Base-by-base conservation (phyloP, 2,329 filamentous ascomycete species). In the Trichoderma semiorbis region DNA sequence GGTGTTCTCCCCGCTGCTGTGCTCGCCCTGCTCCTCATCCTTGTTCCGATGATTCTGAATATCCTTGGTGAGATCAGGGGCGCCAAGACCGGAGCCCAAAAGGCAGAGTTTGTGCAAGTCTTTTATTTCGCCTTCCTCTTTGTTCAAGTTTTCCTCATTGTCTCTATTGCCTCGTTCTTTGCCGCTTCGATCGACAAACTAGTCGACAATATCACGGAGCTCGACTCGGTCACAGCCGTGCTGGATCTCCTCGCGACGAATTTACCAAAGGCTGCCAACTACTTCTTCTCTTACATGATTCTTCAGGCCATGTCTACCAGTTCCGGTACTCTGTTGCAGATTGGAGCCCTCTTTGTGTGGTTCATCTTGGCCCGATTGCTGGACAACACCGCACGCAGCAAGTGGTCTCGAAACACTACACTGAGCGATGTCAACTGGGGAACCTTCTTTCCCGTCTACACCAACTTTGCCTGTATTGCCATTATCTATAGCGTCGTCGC, bases 241-340 rank as follows among this genome's bases (percentile, higher is more conserved):
- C 89, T 96, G 0, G 81, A 89, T 21, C 85, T 92, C 0, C 84
- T 99, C 32, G 95, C 95, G 0, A 80, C 85, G 12, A 96, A 95
- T 73, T 84, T 99, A 6, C 96, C 96, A 2, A 92, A 90, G 75
- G 92, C 95, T 0, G 92, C 94, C 76, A 97, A 98, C 79, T 99
- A 98, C 81, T 99, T 98, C 85, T 98, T 98, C 85, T 95, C 94
- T 1, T 99, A 99, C 87, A 95, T 99, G 90, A 92, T 98, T 79
- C 90, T 99, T 11, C 96, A 98, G 78, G 94, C 95, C 0, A 86
- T 98, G 76, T 94, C 93, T 74, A 94, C 93, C 74, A 97, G 94
- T 80, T 95, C 95, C 1, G 94, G 93, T 80, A 95, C 93, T 1
- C 85, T 98, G 5, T 84, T 98, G 14, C 96, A 98, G 78, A 88